phyloP scores from a whole-genome alignment of 148 eudicot species.

The Oxyria digyna region DNA sequence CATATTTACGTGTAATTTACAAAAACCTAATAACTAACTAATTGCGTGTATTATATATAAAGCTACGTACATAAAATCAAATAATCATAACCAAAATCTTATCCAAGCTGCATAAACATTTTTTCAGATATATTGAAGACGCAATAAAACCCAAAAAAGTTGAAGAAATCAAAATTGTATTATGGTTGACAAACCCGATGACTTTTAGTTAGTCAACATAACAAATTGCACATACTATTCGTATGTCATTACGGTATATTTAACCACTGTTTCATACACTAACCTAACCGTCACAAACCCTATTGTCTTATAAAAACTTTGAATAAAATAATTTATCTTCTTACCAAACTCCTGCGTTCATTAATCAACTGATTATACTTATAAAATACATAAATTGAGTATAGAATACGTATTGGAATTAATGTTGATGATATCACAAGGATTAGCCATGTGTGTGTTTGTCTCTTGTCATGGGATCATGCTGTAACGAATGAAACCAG shows the following conservation, averaged over 20 bases:
- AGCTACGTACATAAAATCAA: neutral
- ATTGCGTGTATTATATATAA: neutral
- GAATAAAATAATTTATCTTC: neutral
- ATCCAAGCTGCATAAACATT: neutral
- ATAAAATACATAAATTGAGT: neutral
- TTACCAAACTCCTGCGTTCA: too few species aligned
- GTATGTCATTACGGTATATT: neutral
- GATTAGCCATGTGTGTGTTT: neutral
- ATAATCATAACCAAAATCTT: neutral
- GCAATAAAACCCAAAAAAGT: neutral
- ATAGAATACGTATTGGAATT: neutral
- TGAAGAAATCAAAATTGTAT: neutral
- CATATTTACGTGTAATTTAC: neutral
- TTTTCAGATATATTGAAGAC: neutral
- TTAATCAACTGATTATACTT: neutral
- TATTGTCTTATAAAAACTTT: neutral
- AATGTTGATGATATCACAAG: neutral
- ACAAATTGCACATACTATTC: neutral
- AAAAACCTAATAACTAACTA: neutral
- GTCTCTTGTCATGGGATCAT: conserved; percentile 1
- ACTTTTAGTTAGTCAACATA: neutral
- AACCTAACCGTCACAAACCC: neutral
- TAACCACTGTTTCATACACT: neutral
- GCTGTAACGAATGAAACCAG: neutral
- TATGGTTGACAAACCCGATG: neutral